Base-by-base conservation (phyloP, 2,329 filamentous ascomycete species). In the Neophaeococcomyces aloes region DNA sequence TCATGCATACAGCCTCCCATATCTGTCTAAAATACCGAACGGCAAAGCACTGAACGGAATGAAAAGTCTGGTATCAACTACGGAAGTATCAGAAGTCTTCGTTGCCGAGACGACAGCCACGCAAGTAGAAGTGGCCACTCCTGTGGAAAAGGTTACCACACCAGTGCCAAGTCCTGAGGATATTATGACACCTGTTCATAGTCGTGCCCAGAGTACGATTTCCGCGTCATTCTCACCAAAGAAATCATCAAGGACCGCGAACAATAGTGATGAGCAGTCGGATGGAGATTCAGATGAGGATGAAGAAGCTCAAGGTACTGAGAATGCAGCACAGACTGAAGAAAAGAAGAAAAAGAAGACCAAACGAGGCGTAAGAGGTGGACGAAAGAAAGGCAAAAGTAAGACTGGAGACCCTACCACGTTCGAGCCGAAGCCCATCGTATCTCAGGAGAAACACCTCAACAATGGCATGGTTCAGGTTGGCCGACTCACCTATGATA, bases 381-480 rank as follows among this genome's bases (percentile, higher is more conserved):
- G 56, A 29, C 52, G 50, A 5, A 50, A 52, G 45, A 53, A 49
- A 27, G 52, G 51, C 40, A 59, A 57, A 44, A 45, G 53, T 61
- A 66, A 49, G 59, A 58, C 39, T 48, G 60, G 40, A 56, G 43
- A 49, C 46, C 53, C 49, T 37, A 54, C 50, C 37, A 50, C 45
- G 13, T 53, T 47, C 48, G 54, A 53, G 25, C 46, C 48, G 21
- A 50, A 47, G 6, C 46, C 48, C 34, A 38, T 47, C 35, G 42
- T 55, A 10, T 44, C 45, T 3, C 42, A 29, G 5, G 73, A 76
- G 48, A 62, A 71, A 14, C 69, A 78, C 11, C 62, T 65, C 2
- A 73, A 74, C 38, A 81, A 85, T 34, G 80, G 80, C 29, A 60
- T 66, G 10, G 67, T 79, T 48, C 70, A 74, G 34, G 79, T 80